Conservation (phyloP, 140 eudicot species). For the Senecio squalidus region DNA sequence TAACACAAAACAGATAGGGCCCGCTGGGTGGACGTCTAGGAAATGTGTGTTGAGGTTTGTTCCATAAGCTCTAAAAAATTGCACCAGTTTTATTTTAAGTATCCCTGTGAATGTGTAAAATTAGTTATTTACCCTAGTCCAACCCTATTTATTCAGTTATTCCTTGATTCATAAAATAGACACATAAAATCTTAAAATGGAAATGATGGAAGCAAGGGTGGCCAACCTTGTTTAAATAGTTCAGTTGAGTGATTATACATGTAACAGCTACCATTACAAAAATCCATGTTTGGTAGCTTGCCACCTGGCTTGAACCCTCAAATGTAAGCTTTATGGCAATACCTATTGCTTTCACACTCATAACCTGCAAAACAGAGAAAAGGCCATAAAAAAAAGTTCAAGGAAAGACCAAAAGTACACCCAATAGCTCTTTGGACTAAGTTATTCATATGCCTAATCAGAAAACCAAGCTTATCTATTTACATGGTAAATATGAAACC, state of each 20-base stretch:
- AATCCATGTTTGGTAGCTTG: slow-evolving; percentile 76
- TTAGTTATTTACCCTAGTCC: too few species aligned
- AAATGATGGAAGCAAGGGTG: slow-evolving; percentile 4
- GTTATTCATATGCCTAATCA: not conserved
- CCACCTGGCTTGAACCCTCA: slow-evolving; percentile 86
- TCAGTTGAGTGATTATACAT: slow-evolving; percentile 74
- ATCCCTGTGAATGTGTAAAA: too few species aligned
- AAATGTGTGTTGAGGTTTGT: not conserved
- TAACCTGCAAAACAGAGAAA: slow-evolving; percentile 54
- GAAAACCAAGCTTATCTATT: not conserved
- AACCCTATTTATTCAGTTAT: not conserved
- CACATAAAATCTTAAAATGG: not conserved
- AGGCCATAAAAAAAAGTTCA: not conserved
- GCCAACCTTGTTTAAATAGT: slow-evolving; percentile 83
- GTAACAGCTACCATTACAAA: slow-evolving; percentile 79
- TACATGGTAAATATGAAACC: not conserved
- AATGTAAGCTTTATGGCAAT: slow-evolving; percentile 87
- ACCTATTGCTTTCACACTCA: slow-evolving; percentile 94
- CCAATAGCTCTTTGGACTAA: not conserved
- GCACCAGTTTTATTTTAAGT: not conserved
- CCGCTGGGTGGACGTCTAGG: not conserved
- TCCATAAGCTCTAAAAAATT: not conserved
- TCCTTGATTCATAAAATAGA: too few species aligned
- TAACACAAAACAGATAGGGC: not conserved
- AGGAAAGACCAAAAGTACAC: slow-evolving; percentile 21